These are phyloP conservation scores for Fusarium cicatricum DNA, from an alignment of 2,329 filamentous ascomycete species.

Conservation along the genomic window DNA sequence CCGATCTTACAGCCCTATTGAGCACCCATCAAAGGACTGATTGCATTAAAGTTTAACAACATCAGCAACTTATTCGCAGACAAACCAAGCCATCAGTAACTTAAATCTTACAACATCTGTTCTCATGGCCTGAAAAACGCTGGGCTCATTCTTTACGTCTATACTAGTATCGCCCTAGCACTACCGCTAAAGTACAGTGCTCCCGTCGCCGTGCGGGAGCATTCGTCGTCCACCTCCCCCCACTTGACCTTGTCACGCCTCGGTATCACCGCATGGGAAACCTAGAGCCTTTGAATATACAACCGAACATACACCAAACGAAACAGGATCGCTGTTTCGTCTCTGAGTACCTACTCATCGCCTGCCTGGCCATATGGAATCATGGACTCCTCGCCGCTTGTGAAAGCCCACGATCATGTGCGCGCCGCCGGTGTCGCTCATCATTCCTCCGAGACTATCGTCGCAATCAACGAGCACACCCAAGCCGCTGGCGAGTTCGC, in stretches of 20 bases:
- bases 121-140: no score
- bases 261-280: constrained; percentile 6
- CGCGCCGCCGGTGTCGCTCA: constrained; percentile 81
- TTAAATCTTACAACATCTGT: background rate
- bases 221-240: constrained; percentile 23
- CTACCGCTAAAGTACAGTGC: background rate
- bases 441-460: constrained; percentile 77
- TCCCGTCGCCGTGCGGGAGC: background rate
- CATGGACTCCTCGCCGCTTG: constrained; percentile 52
- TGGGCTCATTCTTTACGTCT: background rate
- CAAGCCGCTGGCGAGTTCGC: constrained; percentile 89
- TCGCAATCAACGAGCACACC: constrained; percentile 88
- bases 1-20: constrained; percentile 1
- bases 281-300: constrained; percentile 1
- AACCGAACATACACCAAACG: background rate
- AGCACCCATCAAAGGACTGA: constrained; percentile 1
- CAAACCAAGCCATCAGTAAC: background rate
- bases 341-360: background rate
- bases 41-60: background rate
- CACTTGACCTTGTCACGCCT: constrained; percentile 34
- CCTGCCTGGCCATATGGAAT: constrained; percentile 17
- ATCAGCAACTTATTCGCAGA: background rate
- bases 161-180: background rate
- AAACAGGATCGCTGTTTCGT: background rate
- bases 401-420: constrained; percentile 86